A percentile compares a stretch with the other conserved stretches of the same genome.
Evolutionary conservation across 2,329 filamentous ascomycete species (phyloP).

Genomic region (Rasamsonia emersonii): DNA sequence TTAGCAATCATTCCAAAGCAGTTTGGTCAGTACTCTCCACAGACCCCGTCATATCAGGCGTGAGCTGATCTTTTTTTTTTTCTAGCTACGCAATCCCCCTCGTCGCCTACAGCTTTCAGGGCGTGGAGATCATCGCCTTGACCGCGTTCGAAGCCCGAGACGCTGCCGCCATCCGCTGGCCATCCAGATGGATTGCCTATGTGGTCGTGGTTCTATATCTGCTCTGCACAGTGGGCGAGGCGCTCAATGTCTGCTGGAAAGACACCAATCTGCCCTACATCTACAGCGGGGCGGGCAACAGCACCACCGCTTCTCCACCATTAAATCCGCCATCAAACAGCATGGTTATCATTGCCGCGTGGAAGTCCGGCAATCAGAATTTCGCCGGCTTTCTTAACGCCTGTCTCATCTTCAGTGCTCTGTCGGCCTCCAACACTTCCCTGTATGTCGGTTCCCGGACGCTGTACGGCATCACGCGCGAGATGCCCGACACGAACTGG

Average conservation of each 20-base stretch:
- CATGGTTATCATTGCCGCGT: background rate
- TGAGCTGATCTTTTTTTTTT: background rate
- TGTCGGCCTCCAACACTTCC: slow-evolving; percentile 17
- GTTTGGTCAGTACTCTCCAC: no score
- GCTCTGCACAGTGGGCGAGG: slow-evolving; percentile 8
- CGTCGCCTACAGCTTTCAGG: slow-evolving; percentile 12
- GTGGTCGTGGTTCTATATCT: slow-evolving; percentile 11
- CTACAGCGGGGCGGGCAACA: background rate
- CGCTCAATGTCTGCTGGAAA: slow-evolving; percentile 10
- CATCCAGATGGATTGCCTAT: slow-evolving; percentile 13
- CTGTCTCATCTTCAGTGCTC: slow-evolving; percentile 12
- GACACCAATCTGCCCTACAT: slow-evolving; percentile 7
- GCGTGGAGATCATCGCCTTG: slow-evolving; percentile 15
- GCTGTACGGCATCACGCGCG: slow-evolving; percentile 13
- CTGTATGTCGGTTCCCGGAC: slow-evolving; percentile 17
- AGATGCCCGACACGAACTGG: slow-evolving; percentile 1
- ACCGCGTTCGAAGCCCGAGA: slow-evolving; percentile 17
- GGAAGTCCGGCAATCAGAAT: background rate
- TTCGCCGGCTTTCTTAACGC: slow-evolving; percentile 11
- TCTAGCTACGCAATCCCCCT: slow-evolving; percentile 12
- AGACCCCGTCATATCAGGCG: slow-evolving; percentile 1
- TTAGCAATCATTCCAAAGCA: slow-evolving; percentile 8
- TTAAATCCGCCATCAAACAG: background rate
- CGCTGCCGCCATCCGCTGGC: slow-evolving; percentile 7
- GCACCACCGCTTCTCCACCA: no score